Percentiles rank a stretch among this genome's conserved stretches.
Evolutionary conservation across 1,139 yeast genomes (phyloP).

Genomic region (Yamadazyma buinensis): DNA sequence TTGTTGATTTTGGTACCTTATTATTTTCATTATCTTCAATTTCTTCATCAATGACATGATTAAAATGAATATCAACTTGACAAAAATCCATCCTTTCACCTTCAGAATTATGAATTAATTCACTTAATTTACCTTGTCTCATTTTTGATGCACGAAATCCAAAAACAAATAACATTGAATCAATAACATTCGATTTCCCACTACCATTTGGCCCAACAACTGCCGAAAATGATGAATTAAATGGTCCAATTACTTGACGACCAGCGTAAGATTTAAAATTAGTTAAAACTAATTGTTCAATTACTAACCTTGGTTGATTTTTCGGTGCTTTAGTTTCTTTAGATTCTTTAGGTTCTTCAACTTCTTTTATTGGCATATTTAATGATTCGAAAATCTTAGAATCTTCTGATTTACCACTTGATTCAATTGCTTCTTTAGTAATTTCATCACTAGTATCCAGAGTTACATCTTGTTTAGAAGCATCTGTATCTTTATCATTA

Average conservation of each 20-base stretch:
- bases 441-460: conserved; percentile 16
- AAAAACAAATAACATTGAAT: conserved; percentile 90
- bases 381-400: neutral
- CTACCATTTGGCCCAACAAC: conserved; percentile 99
- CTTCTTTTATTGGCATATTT: neutral
- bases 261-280: conserved; percentile 98
- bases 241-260: conserved; percentile 90
- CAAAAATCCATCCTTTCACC: conserved; percentile 65
- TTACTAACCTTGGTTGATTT: conserved; percentile 62
- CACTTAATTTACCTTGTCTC: conserved; percentile 92
- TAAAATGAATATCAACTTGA: conserved; percentile 90
- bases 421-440: conserved; percentile 6
- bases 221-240: conserved; percentile 89
- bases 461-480: conserved; percentile 13
- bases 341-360: neutral
- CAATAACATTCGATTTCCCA: conserved; percentile 96
- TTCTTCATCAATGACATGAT: conserved; percentile 65
- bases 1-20: conserved; percentile 4
- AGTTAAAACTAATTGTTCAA: conserved; percentile 65
- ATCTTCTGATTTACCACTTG: conserved; percentile 1
- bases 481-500: conserved; percentile 10
- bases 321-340: neutral
- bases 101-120: conserved; percentile 85
- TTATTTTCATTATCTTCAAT: neutral
- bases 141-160: conserved; percentile 95